phyloP scores from a whole-genome alignment of 768 basidiomycete genomes.

The button mushroom (Agaricus bisporus) region DNA sequence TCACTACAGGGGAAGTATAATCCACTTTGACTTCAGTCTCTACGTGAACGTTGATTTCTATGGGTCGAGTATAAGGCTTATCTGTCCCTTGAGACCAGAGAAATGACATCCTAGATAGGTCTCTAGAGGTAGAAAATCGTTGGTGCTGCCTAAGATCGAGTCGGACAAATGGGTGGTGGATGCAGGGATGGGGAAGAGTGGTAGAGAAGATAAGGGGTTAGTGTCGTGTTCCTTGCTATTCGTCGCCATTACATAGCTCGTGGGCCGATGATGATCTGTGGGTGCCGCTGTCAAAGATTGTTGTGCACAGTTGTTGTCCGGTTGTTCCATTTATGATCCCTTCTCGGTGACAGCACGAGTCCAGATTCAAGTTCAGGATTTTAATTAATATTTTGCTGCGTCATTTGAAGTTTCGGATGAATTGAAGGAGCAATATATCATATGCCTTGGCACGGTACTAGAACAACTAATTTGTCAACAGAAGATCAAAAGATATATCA shows the following conservation, averaged over 20 bases:
- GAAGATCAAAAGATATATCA: no score
- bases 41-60: constrained; percentile 20
- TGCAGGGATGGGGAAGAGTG: background rate
- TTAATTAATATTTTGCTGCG: no score
- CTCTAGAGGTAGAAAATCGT: background rate
- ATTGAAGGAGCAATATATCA: no score
- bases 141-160: no score
- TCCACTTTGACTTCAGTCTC: constrained; percentile 22
- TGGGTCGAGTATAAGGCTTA: background rate
- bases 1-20: background rate
- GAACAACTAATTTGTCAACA: no score
- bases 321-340: no score
- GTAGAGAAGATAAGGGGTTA: background rate
- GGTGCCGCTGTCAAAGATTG: background rate
- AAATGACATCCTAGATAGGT: background rate
- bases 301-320: no score
- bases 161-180: no score
- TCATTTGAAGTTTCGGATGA: no score
- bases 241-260: background rate
- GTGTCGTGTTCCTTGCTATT: background rate
- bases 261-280: background rate
- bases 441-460: no score
- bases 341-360: no score
- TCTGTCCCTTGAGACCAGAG: background rate
- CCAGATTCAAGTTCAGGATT: no score